Evolutionary conservation across 345 rosid species (phyloP).

Genomic region (Diplotaxis tenuifolia): DNA sequence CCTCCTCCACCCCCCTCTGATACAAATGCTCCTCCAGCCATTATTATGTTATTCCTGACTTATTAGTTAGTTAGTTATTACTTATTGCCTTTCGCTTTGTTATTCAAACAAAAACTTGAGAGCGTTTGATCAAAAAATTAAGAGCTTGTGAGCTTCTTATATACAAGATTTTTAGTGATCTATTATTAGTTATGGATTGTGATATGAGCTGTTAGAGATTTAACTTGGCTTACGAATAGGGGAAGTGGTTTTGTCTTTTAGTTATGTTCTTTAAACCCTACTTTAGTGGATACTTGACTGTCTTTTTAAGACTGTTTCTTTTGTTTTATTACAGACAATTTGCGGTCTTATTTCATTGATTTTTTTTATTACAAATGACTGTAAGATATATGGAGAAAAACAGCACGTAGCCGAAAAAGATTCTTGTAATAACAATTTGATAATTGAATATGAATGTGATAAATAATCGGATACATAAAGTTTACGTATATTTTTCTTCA

Average conservation of each 20-base stretch:
- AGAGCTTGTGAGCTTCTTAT: slow-evolving; percentile 29
- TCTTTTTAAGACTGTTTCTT: slow-evolving; percentile 25
- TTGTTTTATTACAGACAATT: slow-evolving; percentile 17
- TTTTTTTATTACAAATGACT: slow-evolving; percentile 10
- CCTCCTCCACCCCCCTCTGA: slow-evolving; percentile 27
- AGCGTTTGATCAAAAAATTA: slow-evolving; percentile 11
- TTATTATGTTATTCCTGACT: slow-evolving; percentile 32
- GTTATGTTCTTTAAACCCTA: slow-evolving; percentile 27
- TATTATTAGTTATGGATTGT: slow-evolving; percentile 27
- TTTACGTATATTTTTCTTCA: not conserved
- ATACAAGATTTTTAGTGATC: not conserved
- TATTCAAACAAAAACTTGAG: slow-evolving; percentile 18
- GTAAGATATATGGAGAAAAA: not conserved
- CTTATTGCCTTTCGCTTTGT: slow-evolving; percentile 15
- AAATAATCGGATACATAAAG: not conserved
- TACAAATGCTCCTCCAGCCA: slow-evolving; percentile 58
- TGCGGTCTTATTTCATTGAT: not conserved
- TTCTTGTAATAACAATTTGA: slow-evolving; percentile 14
- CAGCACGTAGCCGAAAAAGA: not conserved
- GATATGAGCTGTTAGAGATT: not conserved
- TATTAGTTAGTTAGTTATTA: not conserved
- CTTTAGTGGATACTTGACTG: slow-evolving; percentile 34
- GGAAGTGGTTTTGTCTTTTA: slow-evolving; percentile 9
- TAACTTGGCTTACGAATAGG: slow-evolving; percentile 25
- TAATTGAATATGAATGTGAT: not conserved